Percentiles rank a stretch among this genome's conserved stretches.
Evolutionary conservation across 805 yeast genomes (phyloP).

Genomic region (Geotrichum ghanense): DNA sequence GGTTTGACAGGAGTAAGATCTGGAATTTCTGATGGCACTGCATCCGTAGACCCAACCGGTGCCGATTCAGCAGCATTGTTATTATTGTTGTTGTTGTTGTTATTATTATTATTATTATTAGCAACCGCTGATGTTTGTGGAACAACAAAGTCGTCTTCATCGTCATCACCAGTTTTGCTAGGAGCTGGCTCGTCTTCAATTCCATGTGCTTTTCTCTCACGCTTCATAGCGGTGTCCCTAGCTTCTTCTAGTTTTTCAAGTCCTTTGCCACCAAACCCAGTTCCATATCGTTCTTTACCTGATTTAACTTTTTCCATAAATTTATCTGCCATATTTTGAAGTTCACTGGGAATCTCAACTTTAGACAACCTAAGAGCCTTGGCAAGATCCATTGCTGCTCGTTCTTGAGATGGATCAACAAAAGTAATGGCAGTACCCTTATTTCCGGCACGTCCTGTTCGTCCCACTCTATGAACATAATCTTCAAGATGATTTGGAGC

Average conservation of each 20-base stretch:
- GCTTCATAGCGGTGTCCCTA: slow-evolving; percentile 38
- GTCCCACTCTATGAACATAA: slow-evolving; percentile 89
- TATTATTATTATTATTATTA: too few relatives aligned
- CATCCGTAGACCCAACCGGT: slow-evolving; percentile 3
- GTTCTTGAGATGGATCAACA: slow-evolving; percentile 47
- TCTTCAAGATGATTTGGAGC: slow-evolving; percentile 87
- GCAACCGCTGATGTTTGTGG: slow-evolving; percentile 18
- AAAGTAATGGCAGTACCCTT: slow-evolving; percentile 70
- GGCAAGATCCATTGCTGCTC: slow-evolving; percentile 56
- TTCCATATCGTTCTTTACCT: slow-evolving; percentile 53
- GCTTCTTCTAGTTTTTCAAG: slow-evolving; percentile 61
- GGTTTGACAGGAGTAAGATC: slow-evolving; percentile 8
- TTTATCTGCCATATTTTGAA: slow-evolving; percentile 38
- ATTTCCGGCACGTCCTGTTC: slow-evolving; percentile 89
- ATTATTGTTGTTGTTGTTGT: too few relatives aligned
- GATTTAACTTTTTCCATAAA: slow-evolving; percentile 51
- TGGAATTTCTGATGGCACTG: slow-evolving; percentile 10
- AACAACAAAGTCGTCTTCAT: slow-evolving; percentile 20
- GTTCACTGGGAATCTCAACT: slow-evolving; percentile 39
- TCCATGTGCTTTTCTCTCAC: slow-evolving; percentile 41
- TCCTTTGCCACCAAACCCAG: slow-evolving; percentile 93
- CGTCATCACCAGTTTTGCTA: slow-evolving; percentile 14
- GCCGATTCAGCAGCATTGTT: slow-evolving; percentile 4
- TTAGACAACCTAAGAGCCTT: slow-evolving; percentile 55
- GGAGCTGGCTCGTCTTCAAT: slow-evolving; percentile 26